Evolutionary conservation across 2,329 filamentous ascomycete genomes (phyloP).

Genomic region (Paraconiothyrium sp.): DNA sequence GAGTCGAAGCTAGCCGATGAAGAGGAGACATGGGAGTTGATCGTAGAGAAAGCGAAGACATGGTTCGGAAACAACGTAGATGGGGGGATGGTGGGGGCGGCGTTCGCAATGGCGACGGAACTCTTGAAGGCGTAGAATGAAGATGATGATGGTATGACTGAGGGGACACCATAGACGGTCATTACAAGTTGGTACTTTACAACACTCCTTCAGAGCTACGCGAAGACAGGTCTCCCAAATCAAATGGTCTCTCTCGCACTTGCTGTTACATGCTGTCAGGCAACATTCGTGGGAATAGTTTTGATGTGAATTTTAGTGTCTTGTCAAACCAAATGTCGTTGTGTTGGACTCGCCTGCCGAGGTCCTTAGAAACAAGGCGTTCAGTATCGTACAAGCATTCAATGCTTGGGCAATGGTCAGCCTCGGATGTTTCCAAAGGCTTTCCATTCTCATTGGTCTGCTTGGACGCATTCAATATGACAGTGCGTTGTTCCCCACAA

Average conservation of each 20-base stretch:
- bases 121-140: neutral
- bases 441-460: constrained; percentile 1
- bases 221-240: too few relatives aligned
- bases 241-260: too few relatives aligned
- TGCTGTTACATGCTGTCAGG: too few relatives aligned
- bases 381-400: neutral
- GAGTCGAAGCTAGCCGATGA: constrained; percentile 56
- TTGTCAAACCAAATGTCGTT: neutral
- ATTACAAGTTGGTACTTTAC: too few relatives aligned
- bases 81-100: constrained; percentile 13
- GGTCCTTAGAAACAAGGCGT: neutral
- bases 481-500: neutral
- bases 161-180: too few relatives aligned
- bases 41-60: constrained; percentile 65
- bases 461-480: neutral
- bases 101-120: constrained; percentile 16
- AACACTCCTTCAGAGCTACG: too few relatives aligned
- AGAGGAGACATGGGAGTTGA: constrained; percentile 69
- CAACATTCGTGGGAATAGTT: too few relatives aligned
- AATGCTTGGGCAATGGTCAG: neutral
- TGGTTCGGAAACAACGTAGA: constrained; percentile 55
- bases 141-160: neutral
- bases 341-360: neutral
- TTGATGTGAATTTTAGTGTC: too few relatives aligned
- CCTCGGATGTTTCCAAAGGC: constrained; percentile 10